Conservation (phyloP, 306 rosid species). For the Betula pendula region DNA sequence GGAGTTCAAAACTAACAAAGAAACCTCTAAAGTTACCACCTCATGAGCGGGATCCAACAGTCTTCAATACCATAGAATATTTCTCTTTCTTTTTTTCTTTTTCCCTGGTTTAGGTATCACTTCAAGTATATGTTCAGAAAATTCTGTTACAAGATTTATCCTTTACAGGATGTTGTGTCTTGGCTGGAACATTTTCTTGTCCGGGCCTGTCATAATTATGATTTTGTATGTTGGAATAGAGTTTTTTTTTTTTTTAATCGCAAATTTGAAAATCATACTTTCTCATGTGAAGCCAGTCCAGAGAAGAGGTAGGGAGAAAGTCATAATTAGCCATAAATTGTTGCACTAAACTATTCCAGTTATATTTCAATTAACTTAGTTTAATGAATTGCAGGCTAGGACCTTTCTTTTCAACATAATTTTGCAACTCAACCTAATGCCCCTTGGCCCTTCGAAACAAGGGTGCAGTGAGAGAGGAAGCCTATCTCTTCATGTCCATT, state of each 20-base stretch:
- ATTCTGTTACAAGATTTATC: neutral
- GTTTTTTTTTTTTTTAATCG: neutral
- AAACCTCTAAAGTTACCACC: too few species aligned
- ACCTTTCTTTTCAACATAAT: neutral
- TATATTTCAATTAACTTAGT: neutral
- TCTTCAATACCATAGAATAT: too few species aligned
- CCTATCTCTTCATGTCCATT: slow-evolving; percentile 17
- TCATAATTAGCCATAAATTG: neutral
- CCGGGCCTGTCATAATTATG: too few species aligned
- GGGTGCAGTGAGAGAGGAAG: slow-evolving; percentile 29
- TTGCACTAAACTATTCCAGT: neutral
- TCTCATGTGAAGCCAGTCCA: neutral
- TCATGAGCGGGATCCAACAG: neutral
- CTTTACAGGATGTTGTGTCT: neutral
- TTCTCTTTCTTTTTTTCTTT: too few species aligned
- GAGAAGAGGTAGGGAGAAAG: neutral
- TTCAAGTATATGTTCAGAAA: too few species aligned
- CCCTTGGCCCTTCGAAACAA: slow-evolving; percentile 17
- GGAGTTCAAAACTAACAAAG: too few species aligned
- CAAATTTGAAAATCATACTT: neutral
- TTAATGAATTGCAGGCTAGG: slow-evolving; percentile 18
- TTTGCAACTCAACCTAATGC: slow-evolving; percentile 12
- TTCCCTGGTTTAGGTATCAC: neutral
- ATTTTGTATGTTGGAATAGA: too few species aligned
- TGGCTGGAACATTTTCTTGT: neutral